Evolutionary conservation across 805 yeast species (phyloP).

Genomic region (Saccharomycopsis fodiens): DNA sequence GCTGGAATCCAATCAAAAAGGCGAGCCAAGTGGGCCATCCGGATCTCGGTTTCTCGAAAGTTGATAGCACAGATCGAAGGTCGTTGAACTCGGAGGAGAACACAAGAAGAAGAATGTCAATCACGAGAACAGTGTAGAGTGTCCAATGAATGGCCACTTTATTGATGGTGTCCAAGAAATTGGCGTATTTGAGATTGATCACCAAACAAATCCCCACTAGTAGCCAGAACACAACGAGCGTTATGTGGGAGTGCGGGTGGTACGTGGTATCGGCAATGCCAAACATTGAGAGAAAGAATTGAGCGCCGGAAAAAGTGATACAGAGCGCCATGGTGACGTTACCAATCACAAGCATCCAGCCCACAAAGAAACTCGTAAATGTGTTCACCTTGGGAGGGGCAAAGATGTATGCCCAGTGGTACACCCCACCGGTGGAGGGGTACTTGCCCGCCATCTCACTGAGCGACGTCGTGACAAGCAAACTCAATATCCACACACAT

Average conservation of each 20-base stretch:
- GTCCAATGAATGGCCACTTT: conserved; percentile 71
- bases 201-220: conserved; percentile 55
- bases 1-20: conserved; percentile 70
- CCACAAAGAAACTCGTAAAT: conserved; percentile 66
- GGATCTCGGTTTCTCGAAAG: conserved; percentile 62
- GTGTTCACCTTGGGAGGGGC: conserved; percentile 46
- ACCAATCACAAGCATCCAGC: conserved; percentile 68
- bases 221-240: conserved; percentile 47
- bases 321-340: conserved; percentile 74
- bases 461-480: conserved; percentile 60
- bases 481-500: conserved; percentile 52
- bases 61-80: conserved; percentile 49
- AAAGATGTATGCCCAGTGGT: conserved; percentile 68
- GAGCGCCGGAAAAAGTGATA: conserved; percentile 70
- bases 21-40: conserved; percentile 73
- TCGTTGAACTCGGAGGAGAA: conserved; percentile 55
- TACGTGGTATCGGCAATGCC: conserved; percentile 55
- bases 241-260: conserved; percentile 47
- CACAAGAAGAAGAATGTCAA: conserved; percentile 53
- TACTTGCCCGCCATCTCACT: conserved; percentile 74
- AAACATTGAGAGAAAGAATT: conserved; percentile 58
- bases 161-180: conserved; percentile 55
- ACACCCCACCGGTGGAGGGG: conserved; percentile 71
- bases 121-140: conserved; percentile 57
- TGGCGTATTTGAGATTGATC: conserved; percentile 54